Percentiles rank a stretch among this genome's conserved stretches.
Conservation (phyloP, 495 filamentous ascomycete species). For the Sordaria brevicollis region DNA sequence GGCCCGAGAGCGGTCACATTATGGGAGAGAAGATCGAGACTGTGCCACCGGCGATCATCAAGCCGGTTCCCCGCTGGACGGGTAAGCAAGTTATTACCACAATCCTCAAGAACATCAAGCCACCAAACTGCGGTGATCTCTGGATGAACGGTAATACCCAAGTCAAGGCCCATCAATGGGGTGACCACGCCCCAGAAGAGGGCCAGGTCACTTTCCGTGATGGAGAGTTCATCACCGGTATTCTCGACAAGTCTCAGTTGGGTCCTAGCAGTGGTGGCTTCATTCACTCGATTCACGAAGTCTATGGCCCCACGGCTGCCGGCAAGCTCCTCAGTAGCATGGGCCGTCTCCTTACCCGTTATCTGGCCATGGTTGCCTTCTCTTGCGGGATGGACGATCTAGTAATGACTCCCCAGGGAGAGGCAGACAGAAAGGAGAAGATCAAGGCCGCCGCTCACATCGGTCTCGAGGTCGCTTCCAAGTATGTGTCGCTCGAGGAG, state of each 20-base stretch:
- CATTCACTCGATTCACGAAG: constrained; percentile 84
- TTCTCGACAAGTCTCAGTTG: constrained; percentile 93
- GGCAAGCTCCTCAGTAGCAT: constrained; percentile 80
- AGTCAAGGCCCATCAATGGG: constrained; percentile 68
- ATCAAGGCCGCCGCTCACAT: constrained; percentile 59
- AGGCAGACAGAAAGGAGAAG: constrained; percentile 57
- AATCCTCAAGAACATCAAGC: constrained; percentile 83
- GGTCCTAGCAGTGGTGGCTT: constrained; percentile 80
- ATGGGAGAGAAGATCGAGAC: constrained; percentile 58
- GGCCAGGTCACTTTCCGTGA: constrained; percentile 74
- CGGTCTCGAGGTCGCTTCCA: constrained; percentile 73
- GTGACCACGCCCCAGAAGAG: constrained; percentile 43
- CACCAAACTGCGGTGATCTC: constrained; percentile 61
- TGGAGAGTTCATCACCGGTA: constrained; percentile 79
- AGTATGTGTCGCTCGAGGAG: constrained; percentile 81
- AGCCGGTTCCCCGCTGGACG: constrained; percentile 81
- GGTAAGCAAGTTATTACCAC: constrained; percentile 96
- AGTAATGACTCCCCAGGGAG: constrained; percentile 70
- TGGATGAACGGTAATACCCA: constrained; percentile 70
- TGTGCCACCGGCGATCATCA: constrained; percentile 69
- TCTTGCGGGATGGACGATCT: constrained; percentile 98
- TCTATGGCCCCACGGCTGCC: constrained; percentile 79
- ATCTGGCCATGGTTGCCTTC: constrained; percentile 87
- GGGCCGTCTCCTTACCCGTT: constrained; percentile 79
- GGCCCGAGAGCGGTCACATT: constrained; percentile 83